Conservation (phyloP, 768 basidiomycete species). For the Termitomyces sp. region DNA sequence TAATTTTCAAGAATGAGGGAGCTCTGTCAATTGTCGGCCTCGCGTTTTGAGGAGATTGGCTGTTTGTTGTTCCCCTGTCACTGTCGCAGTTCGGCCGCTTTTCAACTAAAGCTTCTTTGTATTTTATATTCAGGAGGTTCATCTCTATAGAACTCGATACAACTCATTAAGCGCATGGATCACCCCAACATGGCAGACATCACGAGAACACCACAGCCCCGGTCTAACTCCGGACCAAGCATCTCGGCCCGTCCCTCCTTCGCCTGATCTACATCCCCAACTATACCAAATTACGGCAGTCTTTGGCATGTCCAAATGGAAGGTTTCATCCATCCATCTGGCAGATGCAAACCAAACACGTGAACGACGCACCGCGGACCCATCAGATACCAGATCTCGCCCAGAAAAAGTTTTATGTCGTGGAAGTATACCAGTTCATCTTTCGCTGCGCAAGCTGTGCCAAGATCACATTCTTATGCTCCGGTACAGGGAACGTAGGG, state of each 20-base stretch:
- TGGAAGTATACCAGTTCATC: not conserved
- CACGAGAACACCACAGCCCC: constrained; percentile 37
- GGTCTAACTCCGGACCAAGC: constrained; percentile 42
- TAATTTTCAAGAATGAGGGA: constrained; percentile 25
- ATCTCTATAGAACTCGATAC: constrained; percentile 23
- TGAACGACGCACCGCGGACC: constrained; percentile 13
- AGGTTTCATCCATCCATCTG: constrained; percentile 15
- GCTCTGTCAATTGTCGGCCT: constrained; percentile 19
- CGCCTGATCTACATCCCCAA: constrained; percentile 29
- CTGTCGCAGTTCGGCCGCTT: constrained; percentile 35
- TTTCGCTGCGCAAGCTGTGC: constrained; percentile 20
- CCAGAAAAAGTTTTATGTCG: constrained; percentile 2
- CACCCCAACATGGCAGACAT: constrained; percentile 28
- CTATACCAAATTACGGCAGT: constrained; percentile 21
- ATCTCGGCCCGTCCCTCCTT: constrained; percentile 25
- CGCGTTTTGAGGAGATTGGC: constrained; percentile 30
- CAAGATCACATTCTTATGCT: constrained; percentile 24
- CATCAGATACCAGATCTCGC: constrained; percentile 1
- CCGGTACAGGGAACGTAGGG: constrained; percentile 14
- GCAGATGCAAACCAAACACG: constrained; percentile 17
- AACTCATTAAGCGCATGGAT: constrained; percentile 19
- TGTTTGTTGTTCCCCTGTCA: constrained; percentile 41
- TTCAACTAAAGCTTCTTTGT: constrained; percentile 30
- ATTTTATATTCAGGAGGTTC: constrained; percentile 34
- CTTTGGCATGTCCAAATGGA: constrained; percentile 26